Evolutionary conservation across 331 rosid species (phyloP).

Genomic region (Stylosanthes scabra): DNA sequence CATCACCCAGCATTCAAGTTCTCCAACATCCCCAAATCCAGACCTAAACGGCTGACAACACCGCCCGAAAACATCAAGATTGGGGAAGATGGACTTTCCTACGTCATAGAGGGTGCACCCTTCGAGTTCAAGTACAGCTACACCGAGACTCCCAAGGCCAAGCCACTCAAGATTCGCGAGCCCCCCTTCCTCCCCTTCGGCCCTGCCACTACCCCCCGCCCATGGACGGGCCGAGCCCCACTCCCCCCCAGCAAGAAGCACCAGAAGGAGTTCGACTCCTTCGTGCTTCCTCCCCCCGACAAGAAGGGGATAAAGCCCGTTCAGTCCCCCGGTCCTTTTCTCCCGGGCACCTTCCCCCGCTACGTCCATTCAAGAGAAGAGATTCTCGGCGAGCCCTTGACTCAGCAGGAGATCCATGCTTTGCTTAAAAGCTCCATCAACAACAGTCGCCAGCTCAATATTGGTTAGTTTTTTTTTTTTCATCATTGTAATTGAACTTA

Average conservation of each 20-base stretch:
- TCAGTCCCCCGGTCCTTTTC: constrained; percentile 84
- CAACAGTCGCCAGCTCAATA: constrained; percentile 66
- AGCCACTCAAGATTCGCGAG: constrained; percentile 80
- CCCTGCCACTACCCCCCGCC: constrained; percentile 70
- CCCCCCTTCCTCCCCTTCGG: constrained; percentile 75
- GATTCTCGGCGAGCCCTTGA: constrained; percentile 80
- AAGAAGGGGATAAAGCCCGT: constrained; percentile 90
- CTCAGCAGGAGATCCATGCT: constrained; percentile 58
- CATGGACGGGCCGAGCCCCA: constrained; percentile 92
- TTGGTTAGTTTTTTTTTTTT: constrained; percentile 41
- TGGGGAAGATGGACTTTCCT: constrained; percentile 63
- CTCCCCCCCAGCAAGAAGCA: constrained; percentile 83
- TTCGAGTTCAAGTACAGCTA: constrained; percentile 96
- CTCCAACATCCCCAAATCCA: constrained; percentile 41
- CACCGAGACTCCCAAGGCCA: constrained; percentile 84
- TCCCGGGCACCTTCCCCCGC: constrained; percentile 72
- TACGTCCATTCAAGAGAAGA: constrained; percentile 78
- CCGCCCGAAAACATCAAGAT: constrained; percentile 56
- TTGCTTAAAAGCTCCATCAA: constrained; percentile 59
- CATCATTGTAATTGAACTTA: too few species aligned
- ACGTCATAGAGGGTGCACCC: constrained; percentile 60
- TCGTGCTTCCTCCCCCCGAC: constrained; percentile 78
- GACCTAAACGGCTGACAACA: constrained; percentile 40
- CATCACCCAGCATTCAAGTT: constrained; percentile 63
- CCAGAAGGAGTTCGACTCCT: constrained; percentile 81